phyloP scores from a whole-genome alignment of 139 green algal species.

The Chlamydomonas schloesseri region DNA sequence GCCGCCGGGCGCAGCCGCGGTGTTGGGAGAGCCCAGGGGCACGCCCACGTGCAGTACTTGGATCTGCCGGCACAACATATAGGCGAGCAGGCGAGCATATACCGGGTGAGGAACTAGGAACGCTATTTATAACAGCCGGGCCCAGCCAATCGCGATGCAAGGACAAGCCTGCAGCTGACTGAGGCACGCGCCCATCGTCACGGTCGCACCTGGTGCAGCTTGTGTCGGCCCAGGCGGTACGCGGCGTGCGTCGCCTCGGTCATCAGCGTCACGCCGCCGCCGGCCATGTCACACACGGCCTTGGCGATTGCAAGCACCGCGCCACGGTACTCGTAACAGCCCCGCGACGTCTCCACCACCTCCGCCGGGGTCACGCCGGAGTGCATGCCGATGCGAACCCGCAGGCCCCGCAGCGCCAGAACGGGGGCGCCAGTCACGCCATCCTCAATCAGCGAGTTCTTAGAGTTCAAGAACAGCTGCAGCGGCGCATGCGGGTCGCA shows the following conservation, averaged over 20 bases:
- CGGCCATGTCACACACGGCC: not conserved
- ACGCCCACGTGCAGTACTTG: not conserved
- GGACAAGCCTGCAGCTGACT: too few relatives aligned
- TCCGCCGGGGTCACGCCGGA: not conserved
- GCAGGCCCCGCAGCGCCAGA: not conserved
- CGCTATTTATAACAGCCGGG: too few relatives aligned
- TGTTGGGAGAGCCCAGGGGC: not conserved
- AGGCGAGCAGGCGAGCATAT: too few relatives aligned
- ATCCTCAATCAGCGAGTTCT: not conserved
- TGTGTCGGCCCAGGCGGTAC: too few relatives aligned
- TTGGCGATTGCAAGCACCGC: not conserved
- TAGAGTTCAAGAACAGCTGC: not conserved
- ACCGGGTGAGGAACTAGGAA: too few relatives aligned
- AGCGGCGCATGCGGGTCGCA: too few relatives aligned
- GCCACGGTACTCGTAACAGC: not conserved
- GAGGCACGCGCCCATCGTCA: too few relatives aligned
- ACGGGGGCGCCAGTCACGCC: not conserved
- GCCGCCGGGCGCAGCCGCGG: too few relatives aligned
- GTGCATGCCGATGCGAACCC: conserved; percentile 25
- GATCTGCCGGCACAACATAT: not conserved
- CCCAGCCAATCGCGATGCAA: too few relatives aligned
- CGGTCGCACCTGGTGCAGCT: too few relatives aligned
- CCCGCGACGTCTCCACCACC: not conserved
- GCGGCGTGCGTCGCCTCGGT: too few relatives aligned
- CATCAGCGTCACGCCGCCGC: too few relatives aligned